Percentiles rank a stretch among this genome's conserved stretches.
phyloP scores from a whole-genome alignment of 148 eudicot species.

The Cornus suecica region DNA sequence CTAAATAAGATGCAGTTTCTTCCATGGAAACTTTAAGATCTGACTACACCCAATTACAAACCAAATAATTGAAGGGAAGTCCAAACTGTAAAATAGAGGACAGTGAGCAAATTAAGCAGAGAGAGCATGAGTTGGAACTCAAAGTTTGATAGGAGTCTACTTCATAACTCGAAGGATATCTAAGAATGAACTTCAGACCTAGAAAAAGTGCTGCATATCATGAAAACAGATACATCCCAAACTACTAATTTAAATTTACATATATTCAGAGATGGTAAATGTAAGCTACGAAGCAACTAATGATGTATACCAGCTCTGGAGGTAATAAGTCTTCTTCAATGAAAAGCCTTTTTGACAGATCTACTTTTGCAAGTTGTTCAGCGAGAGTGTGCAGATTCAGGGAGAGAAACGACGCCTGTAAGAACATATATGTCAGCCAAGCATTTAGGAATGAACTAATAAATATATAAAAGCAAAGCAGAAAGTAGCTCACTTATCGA shows the following conservation, averaged over 20 bases:
- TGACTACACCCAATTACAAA: neutral
- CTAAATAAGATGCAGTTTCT: neutral
- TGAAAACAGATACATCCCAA: neutral
- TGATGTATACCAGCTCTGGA: conserved; percentile 53
- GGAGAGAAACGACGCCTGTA: conserved; percentile 69
- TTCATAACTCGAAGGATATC: too few relatives aligned
- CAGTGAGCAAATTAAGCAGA: neutral
- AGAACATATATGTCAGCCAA: neutral
- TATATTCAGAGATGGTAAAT: neutral
- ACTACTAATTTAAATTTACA: neutral
- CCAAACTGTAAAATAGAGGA: neutral
- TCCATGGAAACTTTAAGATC: too few relatives aligned
- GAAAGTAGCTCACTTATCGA: conserved; percentile 10
- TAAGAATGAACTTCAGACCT: neutral
- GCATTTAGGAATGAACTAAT: neutral
- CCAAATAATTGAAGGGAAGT: neutral
- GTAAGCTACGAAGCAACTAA: neutral
- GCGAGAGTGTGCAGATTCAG: conserved; percentile 61
- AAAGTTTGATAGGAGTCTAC: too few relatives aligned
- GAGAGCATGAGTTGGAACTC: too few relatives aligned
- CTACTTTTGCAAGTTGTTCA: conserved; percentile 61
- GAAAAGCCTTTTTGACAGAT: conserved; percentile 65
- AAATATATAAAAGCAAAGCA: neutral
- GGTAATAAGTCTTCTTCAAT: conserved; percentile 65
- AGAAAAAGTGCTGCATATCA: neutral